These are phyloP conservation scores for Epichloe amarillans DNA, from an alignment of 2,329 filamentous ascomycete genomes.

Conservation along the genomic window DNA sequence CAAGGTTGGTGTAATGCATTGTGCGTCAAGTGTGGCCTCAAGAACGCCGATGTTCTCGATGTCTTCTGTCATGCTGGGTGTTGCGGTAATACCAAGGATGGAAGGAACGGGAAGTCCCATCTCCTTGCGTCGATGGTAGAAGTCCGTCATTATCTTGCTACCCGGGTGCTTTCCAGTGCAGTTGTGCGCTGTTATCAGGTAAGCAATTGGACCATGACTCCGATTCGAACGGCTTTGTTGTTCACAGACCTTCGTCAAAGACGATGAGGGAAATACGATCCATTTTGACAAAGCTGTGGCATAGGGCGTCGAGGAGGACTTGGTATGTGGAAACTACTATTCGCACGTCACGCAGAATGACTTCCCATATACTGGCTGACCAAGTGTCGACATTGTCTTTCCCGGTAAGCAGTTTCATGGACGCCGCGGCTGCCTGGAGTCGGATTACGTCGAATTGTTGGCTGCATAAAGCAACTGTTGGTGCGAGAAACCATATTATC, in stretches of 20 bases:
- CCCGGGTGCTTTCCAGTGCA: constrained; percentile 51
- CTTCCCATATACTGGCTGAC: constrained; percentile 56
- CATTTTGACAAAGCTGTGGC: constrained; percentile 60
- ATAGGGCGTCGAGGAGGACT: constrained; percentile 59
- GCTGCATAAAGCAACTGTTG: constrained; percentile 51
- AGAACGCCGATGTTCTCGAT: constrained; percentile 43
- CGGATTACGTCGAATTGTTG: constrained; percentile 53
- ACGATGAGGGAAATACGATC: constrained; percentile 52
- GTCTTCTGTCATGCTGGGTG: constrained; percentile 53
- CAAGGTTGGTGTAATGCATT: constrained; percentile 53
- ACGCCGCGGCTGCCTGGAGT: constrained; percentile 44
- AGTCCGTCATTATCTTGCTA: constrained; percentile 57
- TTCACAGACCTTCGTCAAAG: constrained; percentile 62
- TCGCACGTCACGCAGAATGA: constrained; percentile 46
- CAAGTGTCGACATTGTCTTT: constrained; percentile 59
- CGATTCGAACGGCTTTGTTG: background rate
- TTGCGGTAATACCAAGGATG: constrained; percentile 71
- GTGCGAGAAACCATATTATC: constrained; percentile 62
- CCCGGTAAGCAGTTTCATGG: constrained; percentile 52
- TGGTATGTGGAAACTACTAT: constrained; percentile 71
- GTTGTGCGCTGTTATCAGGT: constrained; percentile 49
- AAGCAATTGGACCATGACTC: background rate
- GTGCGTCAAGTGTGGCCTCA: constrained; percentile 56
- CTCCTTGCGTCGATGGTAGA: constrained; percentile 44
- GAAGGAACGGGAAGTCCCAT: constrained; percentile 35